phyloP scores from a whole-genome alignment of 441 rosid species.

The Bocquillonia castaneifolia region DNA sequence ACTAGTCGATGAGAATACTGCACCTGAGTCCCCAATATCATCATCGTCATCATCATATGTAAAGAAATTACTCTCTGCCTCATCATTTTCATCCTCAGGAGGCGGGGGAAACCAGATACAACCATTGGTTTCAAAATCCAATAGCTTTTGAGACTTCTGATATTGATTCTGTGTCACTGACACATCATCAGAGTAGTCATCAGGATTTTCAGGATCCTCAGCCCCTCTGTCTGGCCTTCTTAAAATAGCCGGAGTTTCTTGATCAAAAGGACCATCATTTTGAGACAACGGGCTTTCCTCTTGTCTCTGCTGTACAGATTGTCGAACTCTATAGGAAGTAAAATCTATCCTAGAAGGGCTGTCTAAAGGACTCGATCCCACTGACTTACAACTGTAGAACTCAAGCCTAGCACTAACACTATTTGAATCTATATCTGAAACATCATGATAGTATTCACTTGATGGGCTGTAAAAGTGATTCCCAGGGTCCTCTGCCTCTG shows the following conservation, averaged over 20 bases:
- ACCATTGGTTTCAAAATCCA: slow-evolving; percentile 84
- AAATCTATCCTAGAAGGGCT: slow-evolving; percentile 90
- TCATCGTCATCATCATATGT: slow-evolving; percentile 80
- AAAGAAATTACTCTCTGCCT: slow-evolving; percentile 60
- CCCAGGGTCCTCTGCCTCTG: slow-evolving; percentile 50
- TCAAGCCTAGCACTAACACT: slow-evolving; percentile 81
- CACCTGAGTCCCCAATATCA: slow-evolving; percentile 66
- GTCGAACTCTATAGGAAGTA: slow-evolving; percentile 64
- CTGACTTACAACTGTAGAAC: slow-evolving; percentile 59
- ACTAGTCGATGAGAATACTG: slow-evolving; percentile 61
- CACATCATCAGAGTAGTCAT: slow-evolving; percentile 39
- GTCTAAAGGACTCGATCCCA: slow-evolving; percentile 76
- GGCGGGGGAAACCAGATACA: slow-evolving; percentile 88
- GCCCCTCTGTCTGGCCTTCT: slow-evolving; percentile 44
- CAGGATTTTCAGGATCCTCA: slow-evolving; percentile 45
- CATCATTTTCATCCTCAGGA: slow-evolving; percentile 77
- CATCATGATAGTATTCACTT: slow-evolving; percentile 56
- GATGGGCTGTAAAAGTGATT: slow-evolving; percentile 59
- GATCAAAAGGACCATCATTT: slow-evolving; percentile 47
- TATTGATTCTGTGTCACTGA: slow-evolving; percentile 33
- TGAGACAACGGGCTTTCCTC: slow-evolving; percentile 51
- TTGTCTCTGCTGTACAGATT: slow-evolving; percentile 61
- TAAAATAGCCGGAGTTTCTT: slow-evolving; percentile 49
- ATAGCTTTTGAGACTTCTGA: slow-evolving; percentile 42
- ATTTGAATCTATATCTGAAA: slow-evolving; percentile 70